Percentiles rank a stretch among this genome's conserved stretches.
Conservation (phyloP, 345 rosid genomes). For the Crucihimalaya himalaica region DNA sequence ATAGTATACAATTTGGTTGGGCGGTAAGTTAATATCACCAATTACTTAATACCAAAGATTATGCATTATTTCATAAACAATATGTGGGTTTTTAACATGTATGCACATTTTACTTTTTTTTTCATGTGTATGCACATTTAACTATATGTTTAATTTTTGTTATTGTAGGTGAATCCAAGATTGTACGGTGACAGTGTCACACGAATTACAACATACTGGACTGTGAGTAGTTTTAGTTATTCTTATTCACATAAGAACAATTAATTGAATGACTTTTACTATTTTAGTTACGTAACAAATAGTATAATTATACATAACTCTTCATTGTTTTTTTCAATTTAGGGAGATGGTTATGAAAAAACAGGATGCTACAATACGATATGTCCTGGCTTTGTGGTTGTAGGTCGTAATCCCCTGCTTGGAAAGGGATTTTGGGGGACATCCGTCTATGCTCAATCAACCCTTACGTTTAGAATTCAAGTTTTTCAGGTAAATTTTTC, state of each 20-base stretch:
- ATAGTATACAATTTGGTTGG: conserved; percentile 40
- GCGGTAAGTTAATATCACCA: conserved; percentile 11
- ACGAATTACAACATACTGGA: conserved; percentile 31
- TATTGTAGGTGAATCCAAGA: conserved; percentile 31
- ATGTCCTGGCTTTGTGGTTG: conserved; percentile 35
- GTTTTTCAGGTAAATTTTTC: conserved; percentile 7
- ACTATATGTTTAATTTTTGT: not conserved
- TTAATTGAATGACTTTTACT: not conserved
- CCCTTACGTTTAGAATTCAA: not conserved
- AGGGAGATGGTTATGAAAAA: conserved; percentile 19
- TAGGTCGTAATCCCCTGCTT: not conserved
- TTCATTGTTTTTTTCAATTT: not conserved
- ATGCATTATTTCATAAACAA: not conserved
- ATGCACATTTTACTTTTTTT: not conserved
- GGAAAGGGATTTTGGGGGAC: conserved; percentile 6
- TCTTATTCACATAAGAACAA: not conserved
- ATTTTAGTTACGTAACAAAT: not conserved
- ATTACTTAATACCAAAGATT: not conserved
- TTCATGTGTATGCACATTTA: not conserved
- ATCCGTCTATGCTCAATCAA: conserved; percentile 5
- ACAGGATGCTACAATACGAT: conserved; percentile 34
- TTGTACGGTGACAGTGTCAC: conserved; percentile 31
- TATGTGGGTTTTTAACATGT: not conserved
- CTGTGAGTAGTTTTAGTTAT: conserved; percentile 6
- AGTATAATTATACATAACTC: not conserved